Base-by-base conservation (phyloP, 2,329 filamentous ascomycete genomes). In the Fusarium hainanense region DNA sequence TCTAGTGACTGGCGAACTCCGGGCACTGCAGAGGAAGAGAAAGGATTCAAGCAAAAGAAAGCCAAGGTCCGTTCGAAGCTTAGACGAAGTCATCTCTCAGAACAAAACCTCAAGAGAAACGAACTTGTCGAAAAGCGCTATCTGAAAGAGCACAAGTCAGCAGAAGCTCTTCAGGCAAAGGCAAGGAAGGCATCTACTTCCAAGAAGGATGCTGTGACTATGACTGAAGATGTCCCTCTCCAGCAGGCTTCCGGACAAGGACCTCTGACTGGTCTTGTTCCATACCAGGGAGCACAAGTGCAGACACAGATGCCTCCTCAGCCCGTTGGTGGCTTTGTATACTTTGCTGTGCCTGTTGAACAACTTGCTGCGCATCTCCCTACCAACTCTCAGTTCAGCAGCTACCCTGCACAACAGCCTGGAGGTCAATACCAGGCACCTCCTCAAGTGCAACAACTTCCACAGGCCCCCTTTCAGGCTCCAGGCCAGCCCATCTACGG, bases 101-200 rank as follows among this genome's bases (percentile, higher is more conserved):
- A 56, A 11, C 58, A 70, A 30, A 70, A 70, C 21, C 7, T 70
- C 4, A 70, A 60, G 47, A 51, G 58, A 3, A 70, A 70, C 40
- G 46, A 43, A 7, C 43, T 64, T 5, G 55, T 30, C 8, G 54
- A 64, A 12, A 12, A 41, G 23, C 13, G 9, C 16, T 13, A n/a
- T 28, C 49, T 41, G 3, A 52, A 42, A 14, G 32, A 41, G 13
- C 23, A 41, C n/a, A 52, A 52, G 18, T 52, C 49, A 4, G 49
- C 37, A n/a, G 54, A 49, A n/a, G 34, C 48, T 23, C 43, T 56
- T 18, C 20, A 40, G 13, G 23, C 14, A n/a, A 25, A 42, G 13
- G 23, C n/a, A n/a, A 25, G 27, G 12, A 52, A 37, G 10, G 52
- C 52, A 27, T 28, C 30, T 18, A 40, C 52, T 13, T 56, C 46